Evolutionary conservation across 768 basidiomycete species (phyloP).

Genomic region (Mycena olivaceomarginata): DNA sequence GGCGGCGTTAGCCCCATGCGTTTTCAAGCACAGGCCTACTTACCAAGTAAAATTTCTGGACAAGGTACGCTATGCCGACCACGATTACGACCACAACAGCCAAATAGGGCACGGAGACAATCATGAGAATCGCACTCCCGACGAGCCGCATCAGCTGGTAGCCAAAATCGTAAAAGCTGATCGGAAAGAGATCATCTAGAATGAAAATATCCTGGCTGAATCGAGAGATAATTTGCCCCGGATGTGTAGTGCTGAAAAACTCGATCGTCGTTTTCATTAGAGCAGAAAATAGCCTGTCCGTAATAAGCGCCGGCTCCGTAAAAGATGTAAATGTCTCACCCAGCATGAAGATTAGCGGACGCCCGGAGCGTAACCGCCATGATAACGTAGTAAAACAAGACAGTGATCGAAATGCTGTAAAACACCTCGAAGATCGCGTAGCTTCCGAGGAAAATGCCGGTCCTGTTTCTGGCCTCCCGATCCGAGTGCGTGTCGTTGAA

Average conservation of each 20-base stretch:
- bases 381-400: slow-evolving; percentile 36
- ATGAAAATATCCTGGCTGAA: slow-evolving; percentile 58
- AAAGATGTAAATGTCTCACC: neutral
- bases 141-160: slow-evolving; percentile 66
- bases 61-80: slow-evolving; percentile 63
- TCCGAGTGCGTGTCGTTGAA: slow-evolving; percentile 37
- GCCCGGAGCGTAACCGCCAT: slow-evolving; percentile 35
- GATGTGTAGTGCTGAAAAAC: slow-evolving; percentile 69
- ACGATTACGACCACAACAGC: slow-evolving; percentile 70
- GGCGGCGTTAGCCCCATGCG: slow-evolving; percentile 70
- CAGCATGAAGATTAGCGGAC: slow-evolving; percentile 37
- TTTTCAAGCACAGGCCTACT: slow-evolving; percentile 49
- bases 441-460: slow-evolving; percentile 19
- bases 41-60: slow-evolving; percentile 49
- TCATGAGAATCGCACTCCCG: slow-evolving; percentile 73
- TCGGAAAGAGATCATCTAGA: slow-evolving; percentile 55
- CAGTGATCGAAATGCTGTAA: slow-evolving; percentile 34
- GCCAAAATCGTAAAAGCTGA: slow-evolving; percentile 71
- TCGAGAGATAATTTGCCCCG: slow-evolving; percentile 68
- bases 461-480: neutral
- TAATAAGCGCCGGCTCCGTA: neutral
- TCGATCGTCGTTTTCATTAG: slow-evolving; percentile 77
- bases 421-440: slow-evolving; percentile 33
- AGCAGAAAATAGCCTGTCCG: slow-evolving; percentile 57
- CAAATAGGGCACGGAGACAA: slow-evolving; percentile 74